phyloP scores from a whole-genome alignment of 169 alveolate species.

The Blepharisma undulans region DNA sequence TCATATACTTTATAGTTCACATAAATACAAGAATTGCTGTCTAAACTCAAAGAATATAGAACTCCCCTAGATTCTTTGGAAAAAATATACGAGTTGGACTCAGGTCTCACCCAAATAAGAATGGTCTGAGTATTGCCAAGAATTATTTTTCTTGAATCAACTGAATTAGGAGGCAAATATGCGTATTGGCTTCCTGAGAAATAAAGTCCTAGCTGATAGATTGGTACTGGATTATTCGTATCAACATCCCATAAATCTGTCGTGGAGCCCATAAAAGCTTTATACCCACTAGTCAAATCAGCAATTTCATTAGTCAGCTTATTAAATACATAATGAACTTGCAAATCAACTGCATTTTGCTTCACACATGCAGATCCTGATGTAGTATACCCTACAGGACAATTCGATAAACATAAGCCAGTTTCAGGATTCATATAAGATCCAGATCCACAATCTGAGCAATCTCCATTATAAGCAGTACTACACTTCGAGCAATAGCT shows the following conservation, averaged over 20 bases:
- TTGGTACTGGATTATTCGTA: not conserved
- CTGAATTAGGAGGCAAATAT: conserved; percentile 12
- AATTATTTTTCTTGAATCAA: not conserved
- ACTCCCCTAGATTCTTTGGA: too few relatives aligned
- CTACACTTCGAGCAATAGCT: not conserved
- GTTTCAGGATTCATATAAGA: conserved; percentile 26
- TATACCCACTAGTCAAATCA: not conserved
- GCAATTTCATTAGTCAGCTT: not conserved
- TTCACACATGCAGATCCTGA: not conserved
- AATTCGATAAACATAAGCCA: not conserved
- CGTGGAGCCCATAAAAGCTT: conserved; percentile 12
- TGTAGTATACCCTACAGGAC: conserved; percentile 1
- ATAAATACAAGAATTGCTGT: too few relatives aligned
- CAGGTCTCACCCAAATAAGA: not conserved
- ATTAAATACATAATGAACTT: not conserved
- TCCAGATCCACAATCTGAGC: not conserved
- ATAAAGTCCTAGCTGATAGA: not conserved
- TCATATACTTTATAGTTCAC: too few relatives aligned
- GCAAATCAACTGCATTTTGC: not conserved
- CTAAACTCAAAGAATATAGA: too few relatives aligned
- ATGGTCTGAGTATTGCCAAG: not conserved
- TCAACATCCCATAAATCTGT: not conserved
- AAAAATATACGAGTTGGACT: not conserved
- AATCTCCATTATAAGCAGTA: not conserved
- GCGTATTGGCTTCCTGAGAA: not conserved